Percentiles rank a stretch among this genome's conserved stretches.
phyloP scores from a whole-genome alignment of 139 green algal species.

The Chlorella sp. region DNA sequence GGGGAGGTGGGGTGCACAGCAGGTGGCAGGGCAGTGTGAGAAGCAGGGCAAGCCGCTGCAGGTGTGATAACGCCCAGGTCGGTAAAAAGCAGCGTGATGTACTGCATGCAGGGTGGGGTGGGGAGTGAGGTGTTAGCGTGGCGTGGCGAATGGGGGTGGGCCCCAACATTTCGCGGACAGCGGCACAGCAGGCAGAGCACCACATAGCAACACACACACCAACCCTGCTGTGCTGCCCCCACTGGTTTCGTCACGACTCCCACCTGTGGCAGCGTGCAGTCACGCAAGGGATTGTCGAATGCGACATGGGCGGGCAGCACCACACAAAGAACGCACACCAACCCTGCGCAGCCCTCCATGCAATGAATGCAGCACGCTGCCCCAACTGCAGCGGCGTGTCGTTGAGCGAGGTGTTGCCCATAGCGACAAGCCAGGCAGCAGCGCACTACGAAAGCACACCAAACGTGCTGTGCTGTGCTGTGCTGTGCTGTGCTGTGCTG shows the following conservation, averaged over 20 bases:
- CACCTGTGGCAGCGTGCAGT: constrained; percentile 91
- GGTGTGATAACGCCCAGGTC: constrained; percentile 92
- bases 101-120: constrained; percentile 25
- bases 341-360: too few species aligned
- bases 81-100: constrained; percentile 91
- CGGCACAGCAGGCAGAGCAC: background rate
- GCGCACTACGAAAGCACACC: background rate
- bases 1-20: background rate
- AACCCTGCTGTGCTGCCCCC: background rate
- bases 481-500: too few species aligned
- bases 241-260: background rate
- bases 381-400: too few species aligned
- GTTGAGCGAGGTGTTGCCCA: too few species aligned
- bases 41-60: constrained; percentile 93
- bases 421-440: too few species aligned
- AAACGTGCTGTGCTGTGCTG: background rate
- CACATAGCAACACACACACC: too few species aligned
- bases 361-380: too few species aligned
- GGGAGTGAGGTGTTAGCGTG: too few species aligned
- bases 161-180: background rate
- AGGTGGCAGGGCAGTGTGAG: background rate
- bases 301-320: constrained; percentile 70
- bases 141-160: too few species aligned
- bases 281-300: constrained; percentile 85
- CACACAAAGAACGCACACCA: too few species aligned